phyloP scores from a whole-genome alignment of 1,284 basidiomycete genomes.

The Rhodofomes roseus region DNA sequence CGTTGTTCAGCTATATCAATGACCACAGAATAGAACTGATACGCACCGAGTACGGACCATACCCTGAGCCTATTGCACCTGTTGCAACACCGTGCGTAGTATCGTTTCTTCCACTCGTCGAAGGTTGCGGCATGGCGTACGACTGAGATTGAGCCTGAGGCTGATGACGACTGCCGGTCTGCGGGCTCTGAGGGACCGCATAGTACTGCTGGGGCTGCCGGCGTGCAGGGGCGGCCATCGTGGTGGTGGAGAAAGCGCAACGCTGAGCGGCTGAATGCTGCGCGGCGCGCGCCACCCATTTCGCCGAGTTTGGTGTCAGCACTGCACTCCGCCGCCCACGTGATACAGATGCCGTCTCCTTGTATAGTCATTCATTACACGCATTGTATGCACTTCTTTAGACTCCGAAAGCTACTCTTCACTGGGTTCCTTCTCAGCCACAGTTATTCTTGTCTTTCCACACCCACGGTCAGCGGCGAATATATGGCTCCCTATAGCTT shows the following conservation, averaged over 20 bases:
- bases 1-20: constrained; percentile 4
- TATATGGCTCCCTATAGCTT: no score
- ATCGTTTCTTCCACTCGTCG: constrained; percentile 38
- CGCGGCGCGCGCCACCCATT: neutral
- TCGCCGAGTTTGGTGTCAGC: neutral
- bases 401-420: neutral
- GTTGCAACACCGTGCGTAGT: constrained; percentile 69
- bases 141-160: constrained; percentile 12
- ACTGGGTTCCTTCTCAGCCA: neutral
- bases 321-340: neutral
- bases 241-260: constrained; percentile 9
- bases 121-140: constrained; percentile 15
- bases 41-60: constrained; percentile 75
- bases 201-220: constrained; percentile 40
- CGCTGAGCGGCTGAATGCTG: constrained; percentile 1
- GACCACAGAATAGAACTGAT: neutral
- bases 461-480: neutral
- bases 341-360: neutral
- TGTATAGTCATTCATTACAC: no score
- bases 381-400: neutral
- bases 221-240: constrained; percentile 35
- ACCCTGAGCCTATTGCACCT: constrained; percentile 67
- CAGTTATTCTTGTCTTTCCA: neutral
- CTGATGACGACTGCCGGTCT: constrained; percentile 21
- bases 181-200: constrained; percentile 47